Conservation (phyloP, 768 basidiomycete genomes). For the Kwoniella dendrophila region DNA sequence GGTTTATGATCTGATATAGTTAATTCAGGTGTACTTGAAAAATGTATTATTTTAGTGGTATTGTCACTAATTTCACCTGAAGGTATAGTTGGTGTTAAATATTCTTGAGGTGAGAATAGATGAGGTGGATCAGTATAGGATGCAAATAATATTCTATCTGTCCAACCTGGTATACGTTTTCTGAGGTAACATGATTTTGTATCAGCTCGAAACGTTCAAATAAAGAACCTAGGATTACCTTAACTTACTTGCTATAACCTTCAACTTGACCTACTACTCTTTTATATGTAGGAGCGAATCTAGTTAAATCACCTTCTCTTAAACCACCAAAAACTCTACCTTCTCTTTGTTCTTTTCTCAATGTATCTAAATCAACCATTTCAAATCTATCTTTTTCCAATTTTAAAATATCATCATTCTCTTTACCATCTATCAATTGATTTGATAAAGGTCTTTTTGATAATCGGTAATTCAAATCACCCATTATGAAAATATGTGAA, state of each 20-base stretch:
- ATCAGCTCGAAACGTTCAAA: constrained; percentile 44
- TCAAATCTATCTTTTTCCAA: constrained; percentile 45
- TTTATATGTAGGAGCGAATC: constrained; percentile 90
- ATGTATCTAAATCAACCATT: constrained; percentile 48
- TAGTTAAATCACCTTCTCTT: constrained; percentile 82
- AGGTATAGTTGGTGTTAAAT: constrained; percentile 20
- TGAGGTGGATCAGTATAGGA: constrained; percentile 65
- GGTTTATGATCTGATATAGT: constrained; percentile 96
- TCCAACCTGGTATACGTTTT: constrained; percentile 84
- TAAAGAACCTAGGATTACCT: too few relatives aligned
- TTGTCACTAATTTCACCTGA: too few relatives aligned
- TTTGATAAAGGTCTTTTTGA: constrained; percentile 33
- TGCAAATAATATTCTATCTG: constrained; percentile 85
- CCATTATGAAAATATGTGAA: constrained; percentile 88
- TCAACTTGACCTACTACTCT: constrained; percentile 79
- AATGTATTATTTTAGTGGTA: constrained; percentile 60
- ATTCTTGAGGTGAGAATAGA: constrained; percentile 28
- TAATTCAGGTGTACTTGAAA: constrained; percentile 58
- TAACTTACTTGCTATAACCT: constrained; percentile 67
- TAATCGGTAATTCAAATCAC: constrained; percentile 90
- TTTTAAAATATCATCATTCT: constrained; percentile 30
- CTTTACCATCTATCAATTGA: constrained; percentile 16
- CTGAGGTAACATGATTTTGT: constrained; percentile 23
- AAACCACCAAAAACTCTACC: constrained; percentile 72
- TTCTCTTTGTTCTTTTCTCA: constrained; percentile 62